These are phyloP conservation scores for Talaromyces sp. DNA, from an alignment of 2,329 filamentous ascomycete genomes.

Conservation along the genomic window DNA sequence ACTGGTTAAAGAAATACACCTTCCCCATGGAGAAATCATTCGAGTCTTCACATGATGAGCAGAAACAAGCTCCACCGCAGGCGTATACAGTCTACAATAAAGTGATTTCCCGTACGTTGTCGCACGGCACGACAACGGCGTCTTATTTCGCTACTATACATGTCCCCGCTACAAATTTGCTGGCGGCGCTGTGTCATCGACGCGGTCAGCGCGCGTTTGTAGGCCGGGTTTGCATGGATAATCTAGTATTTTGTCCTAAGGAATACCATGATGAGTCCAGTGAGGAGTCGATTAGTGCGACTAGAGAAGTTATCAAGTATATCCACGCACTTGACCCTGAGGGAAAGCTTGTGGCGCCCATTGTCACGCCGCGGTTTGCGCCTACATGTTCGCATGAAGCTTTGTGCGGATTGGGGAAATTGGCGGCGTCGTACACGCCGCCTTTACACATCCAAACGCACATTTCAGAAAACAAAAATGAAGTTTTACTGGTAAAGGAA, in stretches of 20 bases:
- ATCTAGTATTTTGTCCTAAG: slow-evolving; percentile 59
- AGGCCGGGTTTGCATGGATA: slow-evolving; percentile 94
- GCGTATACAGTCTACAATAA: slow-evolving; percentile 64
- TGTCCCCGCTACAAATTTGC: slow-evolving; percentile 82
- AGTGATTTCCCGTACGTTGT: slow-evolving; percentile 74
- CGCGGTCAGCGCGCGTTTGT: slow-evolving; percentile 86
- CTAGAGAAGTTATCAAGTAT: slow-evolving; percentile 61
- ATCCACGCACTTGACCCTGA: slow-evolving; percentile 65
- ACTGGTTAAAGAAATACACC: slow-evolving; percentile 92
- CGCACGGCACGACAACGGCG: slow-evolving; percentile 88
- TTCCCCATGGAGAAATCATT: slow-evolving; percentile 88
- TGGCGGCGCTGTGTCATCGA: slow-evolving; percentile 76
- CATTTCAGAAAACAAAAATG: slow-evolving; percentile 75
- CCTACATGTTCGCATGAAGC: slow-evolving; percentile 53
- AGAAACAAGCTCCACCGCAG: slow-evolving; percentile 23
- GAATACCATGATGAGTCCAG: slow-evolving; percentile 75
- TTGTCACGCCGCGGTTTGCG: slow-evolving; percentile 70
- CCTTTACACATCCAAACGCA: slow-evolving; percentile 74
- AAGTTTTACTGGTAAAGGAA: slow-evolving; percentile 66
- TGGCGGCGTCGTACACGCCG: slow-evolving; percentile 62
- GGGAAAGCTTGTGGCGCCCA: slow-evolving; percentile 63
- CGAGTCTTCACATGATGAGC: slow-evolving; percentile 28
- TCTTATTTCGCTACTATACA: slow-evolving; percentile 93
- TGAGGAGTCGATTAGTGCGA: slow-evolving; percentile 55
- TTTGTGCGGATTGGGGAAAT: slow-evolving; percentile 61